Evolutionary conservation across 2,329 filamentous ascomycete species (phyloP).

Genomic region (Colletotrichum chlorophyti): DNA sequence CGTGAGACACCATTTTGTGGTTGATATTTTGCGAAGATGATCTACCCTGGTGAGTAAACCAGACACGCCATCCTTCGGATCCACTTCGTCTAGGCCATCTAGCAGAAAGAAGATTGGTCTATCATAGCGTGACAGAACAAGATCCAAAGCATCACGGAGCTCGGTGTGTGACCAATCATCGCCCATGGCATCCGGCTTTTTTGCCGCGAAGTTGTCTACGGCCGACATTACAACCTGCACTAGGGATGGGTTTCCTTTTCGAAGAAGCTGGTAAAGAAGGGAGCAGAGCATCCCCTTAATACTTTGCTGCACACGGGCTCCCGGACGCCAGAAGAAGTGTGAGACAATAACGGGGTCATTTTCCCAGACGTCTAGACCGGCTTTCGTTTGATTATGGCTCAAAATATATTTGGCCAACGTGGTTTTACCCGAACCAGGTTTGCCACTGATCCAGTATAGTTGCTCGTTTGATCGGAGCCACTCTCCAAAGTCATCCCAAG

Average conservation of each 20-base stretch:
- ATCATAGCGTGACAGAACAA: neutral
- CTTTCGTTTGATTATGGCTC: neutral
- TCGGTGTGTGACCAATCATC: neutral
- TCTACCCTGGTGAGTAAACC: neutral
- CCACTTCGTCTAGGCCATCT: neutral
- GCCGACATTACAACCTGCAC: neutral
- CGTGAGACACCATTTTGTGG: neutral
- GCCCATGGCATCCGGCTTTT: neutral
- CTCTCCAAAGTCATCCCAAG: neutral
- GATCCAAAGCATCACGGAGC: neutral
- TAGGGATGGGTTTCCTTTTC: neutral
- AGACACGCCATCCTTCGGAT: neutral
- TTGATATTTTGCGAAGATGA: neutral
- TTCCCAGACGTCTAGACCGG: neutral
- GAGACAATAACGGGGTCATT: neutral
- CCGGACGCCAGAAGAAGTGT: neutral
- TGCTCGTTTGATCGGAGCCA: neutral
- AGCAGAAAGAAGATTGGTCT: neutral
- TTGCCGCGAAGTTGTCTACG: neutral
- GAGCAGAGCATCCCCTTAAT: slow-evolving; percentile 1
- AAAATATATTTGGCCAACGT: neutral
- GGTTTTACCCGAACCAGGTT: neutral
- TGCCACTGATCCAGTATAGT: neutral
- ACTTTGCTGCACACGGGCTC: neutral
- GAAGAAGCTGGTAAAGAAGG: neutral